These are phyloP conservation scores for Aspergillus persii DNA, from an alignment of 2,329 filamentous ascomycete species.

Conservation along the genomic window DNA sequence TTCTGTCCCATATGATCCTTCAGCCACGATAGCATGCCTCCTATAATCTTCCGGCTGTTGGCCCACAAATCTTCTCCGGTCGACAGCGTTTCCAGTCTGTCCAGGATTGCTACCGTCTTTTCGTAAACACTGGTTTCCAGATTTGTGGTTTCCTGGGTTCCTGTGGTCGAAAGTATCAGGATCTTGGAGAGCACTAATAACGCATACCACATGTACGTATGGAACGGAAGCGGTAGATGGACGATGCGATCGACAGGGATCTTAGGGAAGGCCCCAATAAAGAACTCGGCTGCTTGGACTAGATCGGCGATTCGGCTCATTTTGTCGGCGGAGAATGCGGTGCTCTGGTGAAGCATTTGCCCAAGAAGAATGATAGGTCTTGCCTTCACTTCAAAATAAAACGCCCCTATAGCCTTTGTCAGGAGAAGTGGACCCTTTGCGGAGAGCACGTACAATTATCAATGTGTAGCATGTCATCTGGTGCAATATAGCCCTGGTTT, in stretches of 20 bases:
- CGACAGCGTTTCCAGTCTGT: not conserved
- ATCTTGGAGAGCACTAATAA: slow-evolving; percentile 8
- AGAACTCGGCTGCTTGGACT: not conserved
- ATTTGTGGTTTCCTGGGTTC: not conserved
- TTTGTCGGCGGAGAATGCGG: not conserved
- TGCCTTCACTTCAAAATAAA: slow-evolving; percentile 5
- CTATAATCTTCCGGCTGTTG: not conserved
- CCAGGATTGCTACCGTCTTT: not conserved
- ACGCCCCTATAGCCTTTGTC: not conserved
- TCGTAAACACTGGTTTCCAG: slow-evolving; percentile 1
- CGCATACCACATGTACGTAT: slow-evolving; percentile 11
- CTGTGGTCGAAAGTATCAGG: slow-evolving; percentile 5
- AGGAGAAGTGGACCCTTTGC: not conserved
- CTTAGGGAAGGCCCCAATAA: slow-evolving; percentile 1
- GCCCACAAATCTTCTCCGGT: slow-evolving; percentile 6
- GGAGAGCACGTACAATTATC: not conserved
- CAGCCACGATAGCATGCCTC: slow-evolving; percentile 9
- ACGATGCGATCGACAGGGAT: not conserved
- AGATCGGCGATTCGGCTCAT: not conserved
- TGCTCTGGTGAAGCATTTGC: slow-evolving; percentile 2
- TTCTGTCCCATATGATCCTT: not conserved
- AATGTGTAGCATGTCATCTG: not conserved
- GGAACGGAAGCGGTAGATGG: slow-evolving; percentile 7
- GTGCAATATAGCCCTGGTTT: not conserved
- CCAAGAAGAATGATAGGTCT: slow-evolving; percentile 6